Evolutionary conservation across 2,329 filamentous ascomycete species (phyloP).

Genomic region (Calonectria pauciramosa): DNA sequence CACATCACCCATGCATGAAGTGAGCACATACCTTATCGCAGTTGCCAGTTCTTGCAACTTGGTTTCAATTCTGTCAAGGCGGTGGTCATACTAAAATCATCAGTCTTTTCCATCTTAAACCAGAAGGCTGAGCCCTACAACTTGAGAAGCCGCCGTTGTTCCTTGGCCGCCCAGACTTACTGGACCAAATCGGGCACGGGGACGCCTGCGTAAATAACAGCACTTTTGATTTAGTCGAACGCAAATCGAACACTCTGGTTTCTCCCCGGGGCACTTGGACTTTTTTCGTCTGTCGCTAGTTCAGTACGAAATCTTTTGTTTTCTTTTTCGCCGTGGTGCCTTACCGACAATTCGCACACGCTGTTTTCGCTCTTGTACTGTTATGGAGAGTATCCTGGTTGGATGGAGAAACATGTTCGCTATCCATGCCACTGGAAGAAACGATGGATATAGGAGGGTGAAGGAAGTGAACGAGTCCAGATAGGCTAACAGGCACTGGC

Average conservation of each 20-base stretch:
- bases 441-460: no score
- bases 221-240: not conserved
- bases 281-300: not conserved
- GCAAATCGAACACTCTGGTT: not conserved
- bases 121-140: not conserved
- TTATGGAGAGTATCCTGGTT: not conserved
- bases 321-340: no score
- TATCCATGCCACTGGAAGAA: not conserved
- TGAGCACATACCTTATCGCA: not conserved
- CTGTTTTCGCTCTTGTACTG: not conserved
- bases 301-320: not conserved
- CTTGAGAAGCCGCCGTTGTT: not conserved
- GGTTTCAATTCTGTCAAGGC: not conserved
- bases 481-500: no score
- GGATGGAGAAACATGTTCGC: not conserved
- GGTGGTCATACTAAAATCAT: not conserved
- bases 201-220: not conserved
- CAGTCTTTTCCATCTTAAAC: not conserved
- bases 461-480: no score
- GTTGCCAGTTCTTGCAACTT: not conserved
- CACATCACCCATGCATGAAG: not conserved
- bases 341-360: not conserved
- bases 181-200: not conserved
- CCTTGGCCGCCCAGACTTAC: not conserved
- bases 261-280: not conserved